These are phyloP conservation scores for Hypoxylon sp. DNA, from an alignment of 2,329 filamentous ascomycete genomes.

Conservation along the genomic window DNA sequence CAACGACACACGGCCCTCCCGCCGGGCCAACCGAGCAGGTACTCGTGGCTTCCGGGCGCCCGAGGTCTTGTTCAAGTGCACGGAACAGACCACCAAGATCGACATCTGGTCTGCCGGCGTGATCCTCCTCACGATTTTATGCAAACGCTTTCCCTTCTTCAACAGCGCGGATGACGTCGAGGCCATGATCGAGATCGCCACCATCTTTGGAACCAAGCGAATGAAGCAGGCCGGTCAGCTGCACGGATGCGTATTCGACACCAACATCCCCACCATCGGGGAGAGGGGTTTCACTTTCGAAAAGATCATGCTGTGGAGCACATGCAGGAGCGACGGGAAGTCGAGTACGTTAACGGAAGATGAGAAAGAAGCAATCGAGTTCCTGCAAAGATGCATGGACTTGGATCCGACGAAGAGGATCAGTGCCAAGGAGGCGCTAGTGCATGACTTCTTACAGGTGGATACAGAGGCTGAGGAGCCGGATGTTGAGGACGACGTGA, in stretches of 20 bases:
- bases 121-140: slow-evolving; percentile 95
- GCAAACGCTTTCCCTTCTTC: slow-evolving; percentile 95
- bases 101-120: slow-evolving; percentile 98
- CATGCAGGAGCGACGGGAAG: slow-evolving; percentile 74
- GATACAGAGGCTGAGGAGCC: slow-evolving; percentile 47
- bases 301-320: slow-evolving; percentile 96
- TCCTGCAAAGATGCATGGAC: slow-evolving; percentile 79
- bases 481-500: slow-evolving; percentile 51
- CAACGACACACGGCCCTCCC: slow-evolving; percentile 86
- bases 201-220: slow-evolving; percentile 86
- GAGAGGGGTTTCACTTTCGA: slow-evolving; percentile 87
- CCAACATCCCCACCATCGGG: slow-evolving; percentile 90
- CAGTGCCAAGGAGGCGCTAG: slow-evolving; percentile 78
- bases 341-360: slow-evolving; percentile 69
- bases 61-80: slow-evolving; percentile 97
- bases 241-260: slow-evolving; percentile 93
- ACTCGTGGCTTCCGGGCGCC: slow-evolving; percentile 96
- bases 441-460: slow-evolving; percentile 74
- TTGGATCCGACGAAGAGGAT: slow-evolving; percentile 80
- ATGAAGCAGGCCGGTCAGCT: slow-evolving; percentile 87
- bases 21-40: slow-evolving; percentile 92
- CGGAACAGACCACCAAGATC: slow-evolving; percentile 90
- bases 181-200: slow-evolving; percentile 96
- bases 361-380: slow-evolving; percentile 78
- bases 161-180: slow-evolving; percentile 99